Percentiles rank a stretch among this genome's conserved stretches.
These are phyloP conservation scores for Aspergillus sp. DNA, from an alignment of 2,329 filamentous ascomycete species.

Conservation along the genomic window DNA sequence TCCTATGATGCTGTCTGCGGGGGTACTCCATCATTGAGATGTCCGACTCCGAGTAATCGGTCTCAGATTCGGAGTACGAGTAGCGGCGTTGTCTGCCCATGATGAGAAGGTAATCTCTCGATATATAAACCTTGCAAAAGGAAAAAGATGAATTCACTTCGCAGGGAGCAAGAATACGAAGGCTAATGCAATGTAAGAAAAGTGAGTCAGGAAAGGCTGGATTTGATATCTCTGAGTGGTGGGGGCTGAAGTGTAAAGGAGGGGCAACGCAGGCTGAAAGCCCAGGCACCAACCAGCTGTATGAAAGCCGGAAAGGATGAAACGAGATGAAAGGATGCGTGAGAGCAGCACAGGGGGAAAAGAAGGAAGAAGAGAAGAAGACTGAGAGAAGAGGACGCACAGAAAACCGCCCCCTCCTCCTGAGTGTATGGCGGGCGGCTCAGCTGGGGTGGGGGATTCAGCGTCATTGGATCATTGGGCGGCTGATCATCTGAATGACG, in stretches of 20 bases:
- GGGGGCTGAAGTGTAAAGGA: slow-evolving; percentile 5
- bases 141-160: not conserved
- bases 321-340: not conserved
- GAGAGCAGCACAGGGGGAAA: slow-evolving; percentile 8
- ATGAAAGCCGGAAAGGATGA: slow-evolving; percentile 1
- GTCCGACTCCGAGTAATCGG: slow-evolving; percentile 43
- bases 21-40: slow-evolving; percentile 36
- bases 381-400: slow-evolving; percentile 14
- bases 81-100: slow-evolving; percentile 20
- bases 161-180: slow-evolving; percentile 5
- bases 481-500: slow-evolving; percentile 19
- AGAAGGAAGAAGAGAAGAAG: slow-evolving; percentile 7
- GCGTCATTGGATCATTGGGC: slow-evolving; percentile 24
- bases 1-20: slow-evolving; percentile 27
- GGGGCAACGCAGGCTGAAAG: slow-evolving; percentile 5
- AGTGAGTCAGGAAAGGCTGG: slow-evolving; percentile 7
- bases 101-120: not conserved
- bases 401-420: slow-evolving; percentile 5
- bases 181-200: slow-evolving; percentile 11
- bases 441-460: slow-evolving; percentile 29
- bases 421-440: slow-evolving; percentile 21
- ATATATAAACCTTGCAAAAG: not conserved
- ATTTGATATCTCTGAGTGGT: slow-evolving; percentile 2
- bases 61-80: slow-evolving; percentile 32
- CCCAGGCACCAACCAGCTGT: slow-evolving; percentile 5